Conservation (phyloP, 2,329 filamentous ascomycete species). For the Exserohilum rostratum region DNA sequence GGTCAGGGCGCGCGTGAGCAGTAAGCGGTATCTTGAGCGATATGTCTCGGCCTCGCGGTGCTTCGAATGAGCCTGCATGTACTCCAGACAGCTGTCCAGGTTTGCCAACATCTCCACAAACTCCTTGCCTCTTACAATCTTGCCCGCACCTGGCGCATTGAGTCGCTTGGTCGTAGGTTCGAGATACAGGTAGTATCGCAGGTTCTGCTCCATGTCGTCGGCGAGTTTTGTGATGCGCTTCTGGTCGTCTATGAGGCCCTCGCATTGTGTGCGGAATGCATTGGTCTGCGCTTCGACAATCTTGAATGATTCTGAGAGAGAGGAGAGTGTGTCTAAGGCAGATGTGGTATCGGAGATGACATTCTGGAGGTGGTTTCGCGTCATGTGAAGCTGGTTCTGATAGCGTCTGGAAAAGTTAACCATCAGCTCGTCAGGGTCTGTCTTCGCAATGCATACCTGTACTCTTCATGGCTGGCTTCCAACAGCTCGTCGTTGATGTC, state of each 20-base stretch:
- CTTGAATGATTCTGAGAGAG: conserved; percentile 83
- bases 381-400: conserved; percentile 78
- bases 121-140: conserved; percentile 79
- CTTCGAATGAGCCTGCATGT: conserved; percentile 83
- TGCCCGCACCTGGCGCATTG: conserved; percentile 88
- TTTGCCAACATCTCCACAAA: conserved; percentile 89
- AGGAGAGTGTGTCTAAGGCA: conserved; percentile 76
- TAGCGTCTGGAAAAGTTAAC: conserved; percentile 60
- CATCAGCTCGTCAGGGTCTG: not conserved
- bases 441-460: conserved; percentile 58
- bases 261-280: conserved; percentile 91
- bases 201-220: conserved; percentile 82
- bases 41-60: conserved; percentile 90
- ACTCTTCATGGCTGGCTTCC: conserved; percentile 83
- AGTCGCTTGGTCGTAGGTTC: conserved; percentile 88
- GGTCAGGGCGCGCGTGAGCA: conserved; percentile 73
- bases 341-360: conserved; percentile 78
- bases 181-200: conserved; percentile 94
- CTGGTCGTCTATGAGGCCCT: conserved; percentile 83
- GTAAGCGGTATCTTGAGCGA: conserved; percentile 81
- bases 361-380: conserved; percentile 79
- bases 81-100: conserved; percentile 87
- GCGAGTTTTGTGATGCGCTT: conserved; percentile 77
- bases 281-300: conserved; percentile 88
- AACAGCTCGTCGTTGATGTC: conserved; percentile 70